phyloP scores from a whole-genome alignment of 176 grass and related monocot species.

The Tillandsia leiboldiana region DNA sequence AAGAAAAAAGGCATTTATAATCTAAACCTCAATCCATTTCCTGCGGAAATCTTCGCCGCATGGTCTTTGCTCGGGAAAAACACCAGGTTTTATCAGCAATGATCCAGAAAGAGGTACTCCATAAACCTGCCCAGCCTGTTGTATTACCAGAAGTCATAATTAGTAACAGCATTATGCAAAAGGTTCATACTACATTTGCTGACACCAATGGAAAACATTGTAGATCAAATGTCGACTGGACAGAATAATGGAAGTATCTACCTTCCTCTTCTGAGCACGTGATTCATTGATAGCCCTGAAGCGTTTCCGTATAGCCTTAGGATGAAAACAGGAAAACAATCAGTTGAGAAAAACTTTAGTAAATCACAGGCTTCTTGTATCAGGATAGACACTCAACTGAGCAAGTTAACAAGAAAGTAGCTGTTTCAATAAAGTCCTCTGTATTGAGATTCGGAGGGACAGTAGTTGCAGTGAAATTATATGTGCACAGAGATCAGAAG shows the following conservation, averaged over 20 bases:
- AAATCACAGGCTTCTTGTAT: slow-evolving; percentile 7
- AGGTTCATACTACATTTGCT: not conserved
- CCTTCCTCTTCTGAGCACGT: slow-evolving; percentile 96
- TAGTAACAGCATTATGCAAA: not conserved
- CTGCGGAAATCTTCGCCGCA: slow-evolving; percentile 69
- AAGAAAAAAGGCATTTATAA: slow-evolving; percentile 8
- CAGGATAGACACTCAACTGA: not conserved
- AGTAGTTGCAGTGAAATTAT: no score
- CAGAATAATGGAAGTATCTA: slow-evolving; percentile 18
- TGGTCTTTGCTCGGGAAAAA: slow-evolving; percentile 86
- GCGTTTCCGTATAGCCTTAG: slow-evolving; percentile 70
- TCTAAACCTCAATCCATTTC: slow-evolving; percentile 86
- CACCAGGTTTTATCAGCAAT: slow-evolving; percentile 71
- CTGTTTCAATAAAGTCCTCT: not conserved
- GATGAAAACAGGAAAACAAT: slow-evolving; percentile 22
- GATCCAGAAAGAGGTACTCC: slow-evolving; percentile 89
- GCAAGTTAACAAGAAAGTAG: not conserved
- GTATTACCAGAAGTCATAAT: slow-evolving; percentile 14
- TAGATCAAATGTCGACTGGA: slow-evolving; percentile 16
- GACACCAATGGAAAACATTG: not conserved
- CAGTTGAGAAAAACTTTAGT: slow-evolving; percentile 12
- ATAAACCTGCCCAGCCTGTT: slow-evolving; percentile 98
- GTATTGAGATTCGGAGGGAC: not conserved
- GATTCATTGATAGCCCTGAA: slow-evolving; percentile 96
- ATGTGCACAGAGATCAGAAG: no score